Percentiles rank a stretch among this genome's conserved stretches.
Conservation (phyloP, 1,284 basidiomycete genomes). For the Naganishia sp. region DNA sequence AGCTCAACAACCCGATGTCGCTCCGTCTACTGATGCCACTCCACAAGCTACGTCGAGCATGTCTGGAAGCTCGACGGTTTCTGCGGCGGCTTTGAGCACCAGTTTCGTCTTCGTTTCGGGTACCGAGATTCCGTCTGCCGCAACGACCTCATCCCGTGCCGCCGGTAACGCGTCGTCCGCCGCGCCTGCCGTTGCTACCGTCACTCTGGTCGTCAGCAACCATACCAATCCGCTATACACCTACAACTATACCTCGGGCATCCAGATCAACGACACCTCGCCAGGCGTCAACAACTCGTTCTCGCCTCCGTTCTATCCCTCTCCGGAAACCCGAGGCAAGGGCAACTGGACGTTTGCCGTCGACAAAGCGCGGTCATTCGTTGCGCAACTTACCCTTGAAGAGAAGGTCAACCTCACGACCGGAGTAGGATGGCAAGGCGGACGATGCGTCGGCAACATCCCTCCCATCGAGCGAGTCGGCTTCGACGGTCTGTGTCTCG, state of each 20-base stretch:
- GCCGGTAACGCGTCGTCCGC: constrained; percentile 4
- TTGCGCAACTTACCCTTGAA: constrained; percentile 53
- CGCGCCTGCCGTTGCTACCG: neutral
- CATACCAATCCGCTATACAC: constrained; percentile 31
- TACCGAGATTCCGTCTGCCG: neutral
- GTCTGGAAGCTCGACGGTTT: neutral
- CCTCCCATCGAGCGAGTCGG: constrained; percentile 62
- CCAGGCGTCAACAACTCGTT: constrained; percentile 29
- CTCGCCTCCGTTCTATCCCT: constrained; percentile 34
- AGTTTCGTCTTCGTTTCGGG: constrained; percentile 16
- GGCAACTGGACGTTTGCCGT: constrained; percentile 46
- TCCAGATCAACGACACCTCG: constrained; percentile 18
- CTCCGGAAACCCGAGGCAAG: constrained; percentile 35
- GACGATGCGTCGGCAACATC: constrained; percentile 68
- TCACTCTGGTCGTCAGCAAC: constrained; percentile 18
- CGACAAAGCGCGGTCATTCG: constrained; percentile 47
- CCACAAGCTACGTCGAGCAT: neutral
- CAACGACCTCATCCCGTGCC: neutral
- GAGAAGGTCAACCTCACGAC: constrained; percentile 57
- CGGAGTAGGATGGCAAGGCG: constrained; percentile 50
- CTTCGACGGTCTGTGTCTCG: constrained; percentile 69
- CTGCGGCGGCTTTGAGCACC: neutral
- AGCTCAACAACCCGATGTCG: constrained; percentile 23
- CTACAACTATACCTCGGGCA: constrained; percentile 15
- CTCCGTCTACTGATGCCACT: neutral